phyloP scores from a whole-genome alignment of 2,329 filamentous ascomycete species.

The Hypoxylon sp. region DNA sequence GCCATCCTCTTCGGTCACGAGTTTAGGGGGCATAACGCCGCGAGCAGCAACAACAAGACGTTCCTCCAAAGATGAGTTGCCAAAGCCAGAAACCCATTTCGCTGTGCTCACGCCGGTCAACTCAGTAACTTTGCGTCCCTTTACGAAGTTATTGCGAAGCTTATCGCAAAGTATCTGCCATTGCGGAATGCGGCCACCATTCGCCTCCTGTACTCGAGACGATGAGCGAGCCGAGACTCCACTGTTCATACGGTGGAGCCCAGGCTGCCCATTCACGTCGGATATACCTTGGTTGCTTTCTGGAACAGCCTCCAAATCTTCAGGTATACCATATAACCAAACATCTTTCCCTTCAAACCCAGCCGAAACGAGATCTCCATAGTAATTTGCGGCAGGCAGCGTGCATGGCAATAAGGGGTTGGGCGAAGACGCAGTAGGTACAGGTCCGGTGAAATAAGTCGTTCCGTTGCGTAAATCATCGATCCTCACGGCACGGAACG shows the following conservation, averaged over 20 bases:
- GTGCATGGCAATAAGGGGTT: slow-evolving; percentile 73
- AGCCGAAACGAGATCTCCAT: slow-evolving; percentile 76
- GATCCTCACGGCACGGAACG: slow-evolving; percentile 78
- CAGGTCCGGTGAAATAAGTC: slow-evolving; percentile 79
- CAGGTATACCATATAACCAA: slow-evolving; percentile 82
- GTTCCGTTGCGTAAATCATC: slow-evolving; percentile 79
- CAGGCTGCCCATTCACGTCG: slow-evolving; percentile 42
- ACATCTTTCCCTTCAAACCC: slow-evolving; percentile 77
- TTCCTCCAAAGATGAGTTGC: slow-evolving; percentile 58
- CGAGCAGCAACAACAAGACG: slow-evolving; percentile 76
- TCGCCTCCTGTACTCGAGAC: slow-evolving; percentile 49
- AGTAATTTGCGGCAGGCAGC: slow-evolving; percentile 72
- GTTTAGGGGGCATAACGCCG: slow-evolving; percentile 68
- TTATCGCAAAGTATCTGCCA: slow-evolving; percentile 76
- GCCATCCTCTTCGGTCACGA: slow-evolving; percentile 72
- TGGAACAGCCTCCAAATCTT: slow-evolving; percentile 71
- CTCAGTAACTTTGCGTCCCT: slow-evolving; percentile 71
- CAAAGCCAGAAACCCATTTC: slow-evolving; percentile 73
- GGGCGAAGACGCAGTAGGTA: slow-evolving; percentile 59
- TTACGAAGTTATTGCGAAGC: slow-evolving; percentile 73
- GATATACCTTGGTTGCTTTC: slow-evolving; percentile 48
- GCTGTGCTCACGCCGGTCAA: slow-evolving; percentile 72
- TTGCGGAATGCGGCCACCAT: slow-evolving; percentile 61
- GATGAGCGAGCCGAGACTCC: slow-evolving; percentile 53
- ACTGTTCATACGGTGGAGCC: slow-evolving; percentile 52